Percentiles rank a stretch among this genome's conserved stretches.
phyloP scores from a whole-genome alignment of 2,329 filamentous ascomycete genomes.

The Fusarium sp. region DNA sequence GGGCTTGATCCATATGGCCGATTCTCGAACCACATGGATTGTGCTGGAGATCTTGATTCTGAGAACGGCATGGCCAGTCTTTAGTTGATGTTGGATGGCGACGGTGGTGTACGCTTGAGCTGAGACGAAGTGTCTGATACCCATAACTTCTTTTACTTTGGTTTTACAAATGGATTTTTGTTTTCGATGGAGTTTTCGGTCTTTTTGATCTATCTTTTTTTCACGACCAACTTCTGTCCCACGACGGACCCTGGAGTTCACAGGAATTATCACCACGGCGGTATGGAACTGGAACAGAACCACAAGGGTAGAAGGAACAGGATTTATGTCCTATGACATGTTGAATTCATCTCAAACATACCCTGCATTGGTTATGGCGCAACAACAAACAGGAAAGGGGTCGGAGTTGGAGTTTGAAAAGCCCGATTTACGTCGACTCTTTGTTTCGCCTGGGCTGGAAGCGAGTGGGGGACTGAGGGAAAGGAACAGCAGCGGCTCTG shows the following conservation, averaged over 20 bases:
- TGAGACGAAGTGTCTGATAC: conserved; percentile 34
- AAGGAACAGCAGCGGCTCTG: neutral
- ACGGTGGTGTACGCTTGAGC: conserved; percentile 17
- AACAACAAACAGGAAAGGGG: conserved; percentile 30
- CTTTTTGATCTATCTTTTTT: conserved; percentile 8
- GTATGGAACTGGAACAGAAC: conserved; percentile 19
- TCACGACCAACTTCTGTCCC: conserved; percentile 20
- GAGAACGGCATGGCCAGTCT: conserved; percentile 51
- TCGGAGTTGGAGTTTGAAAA: conserved; percentile 36
- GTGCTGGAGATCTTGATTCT: conserved; percentile 41
- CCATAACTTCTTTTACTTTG: conserved; percentile 22
- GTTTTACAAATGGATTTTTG: conserved; percentile 27
- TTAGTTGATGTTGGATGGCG: conserved; percentile 26
- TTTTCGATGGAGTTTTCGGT: conserved; percentile 19
- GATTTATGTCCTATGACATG: conserved; percentile 35
- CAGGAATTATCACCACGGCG: conserved; percentile 12
- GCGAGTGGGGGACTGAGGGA: neutral
- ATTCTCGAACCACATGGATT: conserved; percentile 34
- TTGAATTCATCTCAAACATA: conserved; percentile 41
- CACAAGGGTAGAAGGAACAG: conserved; percentile 24
- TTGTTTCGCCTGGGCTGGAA: conserved; percentile 7
- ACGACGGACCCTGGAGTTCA: conserved; percentile 34
- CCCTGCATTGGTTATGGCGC: conserved; percentile 46
- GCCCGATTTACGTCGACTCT: conserved; percentile 18
- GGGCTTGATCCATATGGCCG: conserved; percentile 55